Evolutionary conservation across 495 filamentous ascomycete species (phyloP).

Genomic region (Apiosordaria backusii): DNA sequence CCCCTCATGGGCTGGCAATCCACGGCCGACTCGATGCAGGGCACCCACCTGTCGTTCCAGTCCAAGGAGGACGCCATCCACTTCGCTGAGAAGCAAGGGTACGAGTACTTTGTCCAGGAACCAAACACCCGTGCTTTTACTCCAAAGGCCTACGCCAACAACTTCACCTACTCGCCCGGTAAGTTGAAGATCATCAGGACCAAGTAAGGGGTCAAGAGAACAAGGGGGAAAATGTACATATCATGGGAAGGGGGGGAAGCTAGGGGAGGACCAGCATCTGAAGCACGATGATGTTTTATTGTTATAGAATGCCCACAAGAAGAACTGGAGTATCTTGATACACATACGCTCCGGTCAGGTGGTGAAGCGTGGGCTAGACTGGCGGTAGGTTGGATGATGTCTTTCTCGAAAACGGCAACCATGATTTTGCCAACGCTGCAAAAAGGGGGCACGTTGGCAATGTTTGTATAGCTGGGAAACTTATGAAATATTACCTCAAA

Average conservation of each 20-base stretch:
- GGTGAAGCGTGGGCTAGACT: too few relatives aligned
- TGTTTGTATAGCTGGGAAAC: too few relatives aligned
- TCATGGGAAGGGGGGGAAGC: background rate
- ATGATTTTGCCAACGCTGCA: background rate
- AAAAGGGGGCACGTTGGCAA: too few relatives aligned
- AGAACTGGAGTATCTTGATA: background rate
- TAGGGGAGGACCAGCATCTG: background rate
- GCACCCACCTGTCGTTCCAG: conserved; percentile 84
- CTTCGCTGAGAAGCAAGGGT: conserved; percentile 98
- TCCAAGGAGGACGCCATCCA: conserved; percentile 89
- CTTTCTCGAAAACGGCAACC: background rate
- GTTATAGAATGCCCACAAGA: background rate
- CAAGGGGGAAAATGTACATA: background rate
- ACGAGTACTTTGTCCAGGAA: conserved; percentile 98
- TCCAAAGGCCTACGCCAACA: conserved; percentile 94
- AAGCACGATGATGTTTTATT: background rate
- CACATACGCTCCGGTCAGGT: background rate
- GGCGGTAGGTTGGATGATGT: too few relatives aligned
- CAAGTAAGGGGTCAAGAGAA: conserved; percentile 54
- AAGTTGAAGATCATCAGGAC: conserved; percentile 91
- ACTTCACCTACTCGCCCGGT: conserved; percentile 79
- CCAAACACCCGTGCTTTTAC: conserved; percentile 81
- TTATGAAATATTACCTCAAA: too few relatives aligned
- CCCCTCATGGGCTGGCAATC: conserved; percentile 98
- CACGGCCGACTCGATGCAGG: conserved; percentile 88